Conservation (phyloP, 2,329 filamentous ascomycete genomes). For the Dothistroma septosporum region DNA sequence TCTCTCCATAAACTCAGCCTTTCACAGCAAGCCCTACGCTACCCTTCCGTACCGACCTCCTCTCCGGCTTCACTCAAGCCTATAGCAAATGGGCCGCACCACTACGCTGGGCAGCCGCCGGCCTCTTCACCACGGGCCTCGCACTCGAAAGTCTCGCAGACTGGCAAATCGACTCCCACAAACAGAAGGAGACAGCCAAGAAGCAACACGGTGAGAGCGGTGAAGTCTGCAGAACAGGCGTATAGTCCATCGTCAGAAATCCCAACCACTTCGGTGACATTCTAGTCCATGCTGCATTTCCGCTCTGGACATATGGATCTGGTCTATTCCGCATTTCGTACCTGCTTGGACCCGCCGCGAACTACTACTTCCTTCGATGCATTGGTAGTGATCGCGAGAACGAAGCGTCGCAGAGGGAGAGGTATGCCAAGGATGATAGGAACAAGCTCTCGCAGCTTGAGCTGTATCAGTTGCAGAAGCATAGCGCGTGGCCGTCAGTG, state of each 20-base stretch:
- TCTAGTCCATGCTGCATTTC: slow-evolving; percentile 57
- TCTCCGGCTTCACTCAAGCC: slow-evolving; percentile 14
- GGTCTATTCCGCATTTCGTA: slow-evolving; percentile 54
- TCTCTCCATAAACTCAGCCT: slow-evolving; percentile 50
- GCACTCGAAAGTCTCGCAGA: slow-evolving; percentile 45
- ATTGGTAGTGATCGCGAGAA: slow-evolving; percentile 55
- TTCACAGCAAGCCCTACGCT: slow-evolving; percentile 55
- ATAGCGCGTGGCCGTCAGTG: slow-evolving; percentile 56
- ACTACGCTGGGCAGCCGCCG: slow-evolving; percentile 42
- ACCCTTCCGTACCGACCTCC: slow-evolving; percentile 41
- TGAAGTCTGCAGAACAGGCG: slow-evolving; percentile 51
- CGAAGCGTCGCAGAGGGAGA: slow-evolving; percentile 50
- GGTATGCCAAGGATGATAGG: slow-evolving; percentile 50
- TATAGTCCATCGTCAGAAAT: slow-evolving; percentile 60
- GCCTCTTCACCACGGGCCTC: slow-evolving; percentile 43
- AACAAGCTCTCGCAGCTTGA: slow-evolving; percentile 53
- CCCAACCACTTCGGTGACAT: slow-evolving; percentile 62
- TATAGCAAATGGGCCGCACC: slow-evolving; percentile 34
- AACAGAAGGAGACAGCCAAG: slow-evolving; percentile 36
- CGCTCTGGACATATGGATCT: slow-evolving; percentile 53
- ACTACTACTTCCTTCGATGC: slow-evolving; percentile 56
- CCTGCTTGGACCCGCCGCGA: slow-evolving; percentile 53
- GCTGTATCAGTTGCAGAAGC: slow-evolving; percentile 52
- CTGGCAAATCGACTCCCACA: slow-evolving; percentile 52
- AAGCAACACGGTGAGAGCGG: slow-evolving; percentile 22